Base-by-base conservation (phyloP, 371 early-diverging fungal species). In the Sporodiniella umbellata region DNA sequence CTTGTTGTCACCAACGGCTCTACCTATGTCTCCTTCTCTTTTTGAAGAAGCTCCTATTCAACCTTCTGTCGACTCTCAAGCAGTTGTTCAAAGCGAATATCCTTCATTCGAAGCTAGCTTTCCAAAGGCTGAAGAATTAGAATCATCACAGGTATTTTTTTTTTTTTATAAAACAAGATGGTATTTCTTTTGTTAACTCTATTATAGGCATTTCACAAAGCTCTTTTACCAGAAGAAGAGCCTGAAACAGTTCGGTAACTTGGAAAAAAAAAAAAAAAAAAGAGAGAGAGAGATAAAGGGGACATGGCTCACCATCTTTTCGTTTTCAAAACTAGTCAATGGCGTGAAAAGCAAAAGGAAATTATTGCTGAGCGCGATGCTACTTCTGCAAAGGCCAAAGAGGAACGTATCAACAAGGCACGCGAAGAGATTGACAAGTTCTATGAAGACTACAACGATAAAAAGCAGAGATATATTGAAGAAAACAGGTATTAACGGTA, bases 401-500 rank as follows among this genome's bases (percentile, higher is more conserved):
- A 81, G 55, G 86, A 86, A 45, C 81, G 77, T 0, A 68, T 93
- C 12, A 68, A 77, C 6, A 65, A 79, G 33, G 96, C 96, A 3
- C 85, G 87, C 56, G 88, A 85, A 42, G 83, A 84, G 5, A 84
- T 96, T 52, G 95, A 96, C 59, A 80, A 85, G 43, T 95, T 95
- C 69, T 96, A 96, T 60, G 94, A 92, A 51, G 95, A 95, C 37
- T 96, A 95, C 63, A 94, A 94, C 56, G 89, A 88, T 58, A 93
- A 88, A 74, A 92, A 91, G 66, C 81, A 83, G 38, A 84, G 84
- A 55, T 71, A 85, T 1, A 83, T 93, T 45, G 76, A 82, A 52
- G 78, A 85, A 53, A 95, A 95, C 79, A 77, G 87, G 82, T 80
- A 75, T 50, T 8, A 22, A 15, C n/a, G 24, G 15, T 25, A n/a